Evolutionary conservation across 805 yeast genomes (phyloP).

Genomic region (Myxozyma neglecta): DNA sequence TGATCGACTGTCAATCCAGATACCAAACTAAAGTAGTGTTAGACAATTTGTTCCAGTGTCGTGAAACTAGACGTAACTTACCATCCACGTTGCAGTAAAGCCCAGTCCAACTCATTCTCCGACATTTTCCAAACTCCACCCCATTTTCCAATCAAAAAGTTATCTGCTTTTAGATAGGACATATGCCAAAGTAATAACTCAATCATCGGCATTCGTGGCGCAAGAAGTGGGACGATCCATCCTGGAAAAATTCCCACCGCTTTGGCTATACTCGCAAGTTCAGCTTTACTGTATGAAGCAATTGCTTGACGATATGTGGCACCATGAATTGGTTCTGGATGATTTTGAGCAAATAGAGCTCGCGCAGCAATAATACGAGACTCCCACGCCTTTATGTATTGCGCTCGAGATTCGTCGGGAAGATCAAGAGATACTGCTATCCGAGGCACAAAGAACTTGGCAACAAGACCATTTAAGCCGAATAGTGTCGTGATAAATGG

Average conservation of each 20-base stretch:
- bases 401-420: neutral
- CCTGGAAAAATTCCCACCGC: slow-evolving; percentile 31
- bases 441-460: slow-evolving; percentile 1
- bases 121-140: slow-evolving; percentile 52
- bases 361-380: slow-evolving; percentile 3
- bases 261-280: slow-evolving; percentile 27
- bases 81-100: slow-evolving; percentile 36
- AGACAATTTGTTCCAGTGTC: neutral
- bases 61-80: neutral
- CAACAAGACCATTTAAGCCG: neutral
- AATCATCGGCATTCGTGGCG: slow-evolving; percentile 45
- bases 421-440: slow-evolving; percentile 10
- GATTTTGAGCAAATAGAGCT: neutral
- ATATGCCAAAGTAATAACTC: slow-evolving; percentile 45
- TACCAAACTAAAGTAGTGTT: neutral
- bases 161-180: slow-evolving; percentile 54
- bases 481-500: neutral
- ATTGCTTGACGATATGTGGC: slow-evolving; percentile 1
- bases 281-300: slow-evolving; percentile 5
- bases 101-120: slow-evolving; percentile 49
- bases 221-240: slow-evolving; percentile 35
- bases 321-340: neutral
- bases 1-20: slow-evolving; percentile 13
- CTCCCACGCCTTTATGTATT: slow-evolving; percentile 4
- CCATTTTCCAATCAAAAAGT: slow-evolving; percentile 45